Evolutionary conservation across 2,329 filamentous ascomycete species (phyloP), one percentile per base, ranked within the genome.

Genomic region (Tolypocladium ophioglossoides): DNA sequence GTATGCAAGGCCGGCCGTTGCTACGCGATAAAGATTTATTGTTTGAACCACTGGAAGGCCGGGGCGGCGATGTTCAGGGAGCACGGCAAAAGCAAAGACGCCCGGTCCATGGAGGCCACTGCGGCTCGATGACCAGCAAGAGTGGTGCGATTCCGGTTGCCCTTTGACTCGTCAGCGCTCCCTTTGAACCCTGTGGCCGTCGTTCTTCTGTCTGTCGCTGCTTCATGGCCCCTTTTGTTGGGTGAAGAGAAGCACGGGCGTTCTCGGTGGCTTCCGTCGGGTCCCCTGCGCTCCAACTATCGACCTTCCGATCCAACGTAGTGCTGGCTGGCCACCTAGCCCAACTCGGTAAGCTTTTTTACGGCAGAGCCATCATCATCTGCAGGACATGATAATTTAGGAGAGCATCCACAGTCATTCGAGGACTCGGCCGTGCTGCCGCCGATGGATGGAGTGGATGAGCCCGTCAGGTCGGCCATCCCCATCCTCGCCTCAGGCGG

Each of bases 371-470:
- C n/a, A n/a, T n/a, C n/a, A n/a, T n/a, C n/a, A n/a, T n/a, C n/a
- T n/a, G n/a, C n/a, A n/a, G n/a, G n/a, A n/a, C n/a, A n/a, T n/a
- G n/a, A n/a, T n/a, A n/a, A 44, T 27, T 27, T 46, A 8, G 27
- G 44, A 27, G 20, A 9, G 27, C 50, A 52, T 51, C 55, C 55
- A 52, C 50, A 49, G 30, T 52, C 55, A 51, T 55, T 44, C 46
- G 35, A 50, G 49, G 6, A 1, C 18, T 7, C 32, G 11, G 2
- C 20, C 22, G 39, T 4, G n/a, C 6, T 8, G 39, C 39, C 4
- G 40, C 20, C 24, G 11, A 46, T 10, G 41, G 24, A n/a, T n/a
- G n/a, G n/a, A n/a, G n/a, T n/a, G n/a, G n/a, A n/a, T n/a, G n/a
- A n/a, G n/a, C n/a, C n/a, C n/a, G n/a, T n/a, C n/a, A n/a, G n/a